Evolutionary conservation across 495 filamentous ascomycete species (phyloP).

Genomic region (Glarea lozoyensis): DNA sequence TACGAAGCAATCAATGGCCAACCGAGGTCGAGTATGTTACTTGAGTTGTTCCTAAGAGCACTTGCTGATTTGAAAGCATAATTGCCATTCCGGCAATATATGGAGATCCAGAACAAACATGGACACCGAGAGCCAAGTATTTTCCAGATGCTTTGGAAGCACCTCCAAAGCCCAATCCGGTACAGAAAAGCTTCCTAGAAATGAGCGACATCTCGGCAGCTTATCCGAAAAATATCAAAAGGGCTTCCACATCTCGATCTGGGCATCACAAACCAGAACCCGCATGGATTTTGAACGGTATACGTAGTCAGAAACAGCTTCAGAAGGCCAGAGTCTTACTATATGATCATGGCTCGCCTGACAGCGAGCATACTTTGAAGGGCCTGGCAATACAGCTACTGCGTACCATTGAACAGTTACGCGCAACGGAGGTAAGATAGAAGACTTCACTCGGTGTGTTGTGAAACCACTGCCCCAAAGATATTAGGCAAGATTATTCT

Average conservation of each 20-base stretch:
- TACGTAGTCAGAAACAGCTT: neutral
- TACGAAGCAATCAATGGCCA: neutral
- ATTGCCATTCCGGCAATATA: neutral
- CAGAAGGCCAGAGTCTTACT: slow-evolving; percentile 40
- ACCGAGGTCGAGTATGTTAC: neutral
- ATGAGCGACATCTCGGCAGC: neutral
- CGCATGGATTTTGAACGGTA: neutral
- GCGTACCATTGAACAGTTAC: neutral
- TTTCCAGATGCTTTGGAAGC: neutral
- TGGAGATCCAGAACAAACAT: neutral
- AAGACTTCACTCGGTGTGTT: too few species aligned
- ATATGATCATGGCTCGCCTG: slow-evolving; percentile 43
- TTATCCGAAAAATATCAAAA: neutral
- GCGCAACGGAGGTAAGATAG: neutral
- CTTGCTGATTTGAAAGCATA: neutral
- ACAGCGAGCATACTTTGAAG: slow-evolving; percentile 38
- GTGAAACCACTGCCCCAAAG: too few species aligned
- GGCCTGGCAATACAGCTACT: slow-evolving; percentile 40
- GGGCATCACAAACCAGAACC: neutral
- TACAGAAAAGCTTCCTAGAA: neutral
- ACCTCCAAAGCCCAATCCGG: neutral
- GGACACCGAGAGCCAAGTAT: neutral
- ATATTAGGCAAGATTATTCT: too few species aligned
- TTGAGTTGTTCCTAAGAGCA: neutral
- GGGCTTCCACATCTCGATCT: neutral